Percentiles rank a stretch among this genome's conserved stretches.
phyloP scores from a whole-genome alignment of 2,329 filamentous ascomycete species.

The Trichophyton verrucosum region DNA sequence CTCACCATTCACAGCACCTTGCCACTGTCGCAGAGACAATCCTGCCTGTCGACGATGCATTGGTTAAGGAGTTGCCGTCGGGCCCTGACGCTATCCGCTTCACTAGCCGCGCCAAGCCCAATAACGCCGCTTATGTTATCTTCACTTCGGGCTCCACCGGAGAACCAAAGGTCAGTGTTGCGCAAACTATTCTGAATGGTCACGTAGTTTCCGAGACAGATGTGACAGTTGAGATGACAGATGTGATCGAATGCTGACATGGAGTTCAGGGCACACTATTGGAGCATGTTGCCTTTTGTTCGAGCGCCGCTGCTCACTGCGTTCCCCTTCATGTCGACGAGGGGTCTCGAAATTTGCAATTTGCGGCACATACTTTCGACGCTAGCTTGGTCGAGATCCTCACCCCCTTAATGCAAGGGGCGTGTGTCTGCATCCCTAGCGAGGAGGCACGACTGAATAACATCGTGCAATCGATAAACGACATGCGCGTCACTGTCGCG shows the following conservation, averaged over 20 bases:
- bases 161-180: constrained; percentile 36
- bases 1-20: constrained; percentile 16
- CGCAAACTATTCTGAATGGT: neutral
- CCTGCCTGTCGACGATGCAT: constrained; percentile 20
- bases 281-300: constrained; percentile 48
- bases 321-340: constrained; percentile 37
- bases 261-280: constrained; percentile 45
- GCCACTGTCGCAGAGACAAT: constrained; percentile 17
- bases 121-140: constrained; percentile 42
- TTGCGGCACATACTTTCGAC: constrained; percentile 46
- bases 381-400: constrained; percentile 44
- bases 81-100: constrained; percentile 11
- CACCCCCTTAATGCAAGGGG: constrained; percentile 43
- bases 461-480: constrained; percentile 39
- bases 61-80: constrained; percentile 17
- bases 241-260: neutral
- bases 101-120: constrained; percentile 19
- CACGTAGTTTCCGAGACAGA: neutral
- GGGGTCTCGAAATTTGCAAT: constrained; percentile 45
- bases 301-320: constrained; percentile 42
- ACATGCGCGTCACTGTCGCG: constrained; percentile 41
- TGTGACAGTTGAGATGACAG: neutral
- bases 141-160: constrained; percentile 48
- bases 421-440: constrained; percentile 47
- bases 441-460: constrained; percentile 38